phyloP scores from a whole-genome alignment of 352 stramenopile genomes.

The Pythium phragmiticola region DNA sequence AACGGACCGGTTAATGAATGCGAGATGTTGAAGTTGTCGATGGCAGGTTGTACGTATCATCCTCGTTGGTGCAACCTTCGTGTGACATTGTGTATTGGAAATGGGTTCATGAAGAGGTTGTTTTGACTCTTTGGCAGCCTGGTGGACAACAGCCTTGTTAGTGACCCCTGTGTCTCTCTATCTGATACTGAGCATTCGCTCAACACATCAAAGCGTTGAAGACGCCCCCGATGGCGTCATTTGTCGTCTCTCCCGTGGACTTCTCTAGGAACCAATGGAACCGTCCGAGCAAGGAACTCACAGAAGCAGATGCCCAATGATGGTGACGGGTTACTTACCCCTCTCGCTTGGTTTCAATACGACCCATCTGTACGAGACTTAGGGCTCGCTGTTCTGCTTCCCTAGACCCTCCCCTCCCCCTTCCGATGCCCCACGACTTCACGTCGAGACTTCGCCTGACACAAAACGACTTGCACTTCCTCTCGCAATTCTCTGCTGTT shows the following conservation, averaged over 20 bases:
- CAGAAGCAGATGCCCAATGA: neutral
- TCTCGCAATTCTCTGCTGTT: no score
- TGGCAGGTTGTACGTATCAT: no score
- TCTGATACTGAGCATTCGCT: neutral
- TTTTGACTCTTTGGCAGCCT: neutral
- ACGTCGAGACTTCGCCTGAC: neutral
- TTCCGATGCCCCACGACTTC: no score
- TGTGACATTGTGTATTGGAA: constrained; percentile 1
- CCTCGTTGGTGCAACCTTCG: constrained; percentile 5
- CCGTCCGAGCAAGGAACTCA: neutral
- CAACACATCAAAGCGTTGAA: neutral
- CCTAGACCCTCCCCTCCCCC: neutral
- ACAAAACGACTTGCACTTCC: no score
- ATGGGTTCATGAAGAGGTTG: neutral
- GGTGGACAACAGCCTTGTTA: neutral
- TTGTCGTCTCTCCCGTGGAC: constrained; percentile 19
- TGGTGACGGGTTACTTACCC: constrained; percentile 11
- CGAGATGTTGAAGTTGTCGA: constrained; percentile 10
- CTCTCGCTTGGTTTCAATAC: constrained; percentile 6
- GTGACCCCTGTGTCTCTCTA: neutral
- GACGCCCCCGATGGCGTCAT: neutral
- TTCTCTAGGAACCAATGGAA: neutral
- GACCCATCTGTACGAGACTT: neutral
- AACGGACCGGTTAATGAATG: neutral
- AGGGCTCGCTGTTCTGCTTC: neutral